These are phyloP conservation scores for Colletotrichum phormii DNA, from an alignment of 2,329 filamentous ascomycete genomes.

Conservation along the genomic window DNA sequence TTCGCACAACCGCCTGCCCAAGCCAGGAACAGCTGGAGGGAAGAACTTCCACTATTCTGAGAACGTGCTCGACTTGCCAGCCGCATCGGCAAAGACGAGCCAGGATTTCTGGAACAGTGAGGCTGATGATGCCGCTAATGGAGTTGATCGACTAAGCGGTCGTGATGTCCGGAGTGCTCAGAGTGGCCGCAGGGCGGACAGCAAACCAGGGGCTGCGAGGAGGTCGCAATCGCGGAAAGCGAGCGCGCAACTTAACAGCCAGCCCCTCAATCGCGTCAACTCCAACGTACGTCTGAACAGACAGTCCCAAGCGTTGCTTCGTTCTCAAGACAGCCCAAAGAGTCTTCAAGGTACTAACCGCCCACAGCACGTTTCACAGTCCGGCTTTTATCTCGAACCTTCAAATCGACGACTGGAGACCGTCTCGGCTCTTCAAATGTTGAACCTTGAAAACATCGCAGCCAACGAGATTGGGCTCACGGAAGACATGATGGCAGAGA, in stretches of 20 bases:
- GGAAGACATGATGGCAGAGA: constrained; percentile 92
- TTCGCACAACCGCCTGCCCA: constrained; percentile 81
- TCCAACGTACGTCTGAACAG: constrained; percentile 53
- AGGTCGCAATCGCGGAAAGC: constrained; percentile 70
- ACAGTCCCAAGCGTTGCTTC: constrained; percentile 28
- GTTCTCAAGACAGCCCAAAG: constrained; percentile 28
- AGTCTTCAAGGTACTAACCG: constrained; percentile 43
- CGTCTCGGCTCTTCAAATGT: constrained; percentile 83
- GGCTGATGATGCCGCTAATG: constrained; percentile 69
- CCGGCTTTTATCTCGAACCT: constrained; percentile 65
- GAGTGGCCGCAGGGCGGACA: constrained; percentile 62
- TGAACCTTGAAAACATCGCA: constrained; percentile 92
- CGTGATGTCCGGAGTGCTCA: constrained; percentile 64
- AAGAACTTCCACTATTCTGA: constrained; percentile 94
- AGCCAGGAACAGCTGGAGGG: constrained; percentile 79
- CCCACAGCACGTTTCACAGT: constrained; percentile 42
- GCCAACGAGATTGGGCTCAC: constrained; percentile 87
- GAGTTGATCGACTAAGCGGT: constrained; percentile 59
- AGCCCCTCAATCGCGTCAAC: constrained; percentile 60
- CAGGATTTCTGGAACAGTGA: constrained; percentile 80
- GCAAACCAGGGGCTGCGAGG: constrained; percentile 60
- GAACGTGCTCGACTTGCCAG: constrained; percentile 81
- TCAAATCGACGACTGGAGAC: constrained; percentile 70
- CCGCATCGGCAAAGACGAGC: constrained; percentile 51
- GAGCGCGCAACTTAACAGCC: constrained; percentile 54